Percentiles rank a stretch among this genome's conserved stretches.
Evolutionary conservation across 2,329 filamentous ascomycete genomes (phyloP).

Genomic region (Fonsecaea pugnacius): DNA sequence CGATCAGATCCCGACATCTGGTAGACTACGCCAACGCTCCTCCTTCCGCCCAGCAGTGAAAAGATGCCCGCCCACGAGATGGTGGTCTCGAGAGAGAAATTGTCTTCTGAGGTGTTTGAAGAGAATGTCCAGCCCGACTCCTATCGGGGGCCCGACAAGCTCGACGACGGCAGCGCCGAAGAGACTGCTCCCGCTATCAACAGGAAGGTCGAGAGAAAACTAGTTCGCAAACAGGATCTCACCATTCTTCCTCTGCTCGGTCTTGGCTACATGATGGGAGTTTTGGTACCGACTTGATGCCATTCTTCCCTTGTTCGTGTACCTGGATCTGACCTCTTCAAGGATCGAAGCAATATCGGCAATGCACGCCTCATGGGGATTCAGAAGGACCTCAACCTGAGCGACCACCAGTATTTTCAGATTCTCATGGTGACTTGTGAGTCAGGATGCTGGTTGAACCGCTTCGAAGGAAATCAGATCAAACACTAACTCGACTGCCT

Average conservation of each 20-base stretch:
- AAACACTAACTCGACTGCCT: conserved; percentile 43
- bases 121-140: too few relatives aligned
- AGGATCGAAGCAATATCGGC: conserved; percentile 24
- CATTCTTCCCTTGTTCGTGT: neutral
- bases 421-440: conserved; percentile 20
- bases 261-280: conserved; percentile 9
- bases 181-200: conserved; percentile 3
- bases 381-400: conserved; percentile 23
- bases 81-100: too few relatives aligned
- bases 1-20: too few relatives aligned
- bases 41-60: too few relatives aligned
- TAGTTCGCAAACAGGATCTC: conserved; percentile 17
- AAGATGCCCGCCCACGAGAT: too few relatives aligned
- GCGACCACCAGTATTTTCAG: conserved; percentile 18
- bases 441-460: neutral
- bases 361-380: conserved; percentile 22
- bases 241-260: conserved; percentile 19
- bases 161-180: conserved; percentile 1
- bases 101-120: too few relatives aligned
- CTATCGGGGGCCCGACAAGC: neutral
- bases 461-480: neutral
- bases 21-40: too few relatives aligned
- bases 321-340: conserved; percentile 35
- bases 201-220: conserved; percentile 4
- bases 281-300: conserved; percentile 5